phyloP scores from a whole-genome alignment of 225 moss, liverwort and hornwort species.

The Bryum argenteum region DNA sequence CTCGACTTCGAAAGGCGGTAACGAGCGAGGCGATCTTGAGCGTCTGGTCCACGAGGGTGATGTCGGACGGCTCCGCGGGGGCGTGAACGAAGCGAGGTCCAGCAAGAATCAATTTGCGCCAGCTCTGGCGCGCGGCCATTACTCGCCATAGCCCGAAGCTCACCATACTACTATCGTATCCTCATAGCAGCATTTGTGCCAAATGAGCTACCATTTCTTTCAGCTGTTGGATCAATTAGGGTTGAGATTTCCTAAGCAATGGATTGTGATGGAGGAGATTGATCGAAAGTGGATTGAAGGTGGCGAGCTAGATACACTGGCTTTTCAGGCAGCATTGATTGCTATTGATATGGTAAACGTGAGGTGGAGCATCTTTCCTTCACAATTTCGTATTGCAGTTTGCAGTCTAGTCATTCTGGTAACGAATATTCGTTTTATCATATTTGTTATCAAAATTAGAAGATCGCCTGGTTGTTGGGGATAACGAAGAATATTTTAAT shows the following conservation, averaged over 20 bases:
- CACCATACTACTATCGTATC: slow-evolving; percentile 32
- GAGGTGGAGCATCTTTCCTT: neutral
- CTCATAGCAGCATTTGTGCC: neutral
- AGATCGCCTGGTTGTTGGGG: too few species aligned
- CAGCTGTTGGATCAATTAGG: slow-evolving; percentile 7
- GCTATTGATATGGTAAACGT: neutral
- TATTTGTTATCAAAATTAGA: too few species aligned
- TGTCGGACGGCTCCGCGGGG: slow-evolving; percentile 58
- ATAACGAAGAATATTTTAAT: too few species aligned
- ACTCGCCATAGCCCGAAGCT: slow-evolving; percentile 43
- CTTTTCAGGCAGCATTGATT: neutral
- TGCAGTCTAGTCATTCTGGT: too few species aligned
- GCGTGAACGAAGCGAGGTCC: slow-evolving; percentile 41
- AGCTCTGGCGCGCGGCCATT: slow-evolving; percentile 12
- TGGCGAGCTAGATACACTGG: neutral
- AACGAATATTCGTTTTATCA: too few species aligned
- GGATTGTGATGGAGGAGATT: neutral
- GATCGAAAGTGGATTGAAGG: neutral
- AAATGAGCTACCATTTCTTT: neutral
- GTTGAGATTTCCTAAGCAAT: neutral
- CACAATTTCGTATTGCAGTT: neutral
- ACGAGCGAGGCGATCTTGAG: slow-evolving; percentile 57
- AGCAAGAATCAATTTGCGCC: slow-evolving; percentile 10
- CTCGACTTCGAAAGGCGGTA: slow-evolving; percentile 58
- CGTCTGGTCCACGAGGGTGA: slow-evolving; percentile 56